These are phyloP conservation scores for Stachybotrys chlorohalonatus DNA, from an alignment of 2,329 filamentous ascomycete genomes.

Conservation along the genomic window DNA sequence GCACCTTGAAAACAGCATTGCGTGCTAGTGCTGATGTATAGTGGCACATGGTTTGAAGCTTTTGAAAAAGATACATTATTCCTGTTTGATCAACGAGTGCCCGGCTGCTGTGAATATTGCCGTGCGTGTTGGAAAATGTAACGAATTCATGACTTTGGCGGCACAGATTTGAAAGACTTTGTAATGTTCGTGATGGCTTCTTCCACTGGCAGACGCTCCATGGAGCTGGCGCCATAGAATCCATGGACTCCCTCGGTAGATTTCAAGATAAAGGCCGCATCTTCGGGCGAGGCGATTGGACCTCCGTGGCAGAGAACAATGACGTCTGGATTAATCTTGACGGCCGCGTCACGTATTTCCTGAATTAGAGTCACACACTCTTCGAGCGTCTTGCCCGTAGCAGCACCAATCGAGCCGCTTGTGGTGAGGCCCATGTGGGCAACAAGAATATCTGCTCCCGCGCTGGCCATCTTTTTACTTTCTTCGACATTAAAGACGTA, in stretches of 20 bases:
- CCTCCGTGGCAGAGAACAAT: slow-evolving; percentile 65
- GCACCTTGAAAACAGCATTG: background rate
- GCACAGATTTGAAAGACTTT: slow-evolving; percentile 6
- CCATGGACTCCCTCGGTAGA: slow-evolving; percentile 57
- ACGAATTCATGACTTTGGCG: background rate
- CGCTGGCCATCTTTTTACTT: slow-evolving; percentile 50
- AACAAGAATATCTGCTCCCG: slow-evolving; percentile 58
- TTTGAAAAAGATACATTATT: no score
- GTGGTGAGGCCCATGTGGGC: slow-evolving; percentile 62
- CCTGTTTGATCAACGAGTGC: background rate
- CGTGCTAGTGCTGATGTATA: background rate
- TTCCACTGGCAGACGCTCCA: slow-evolving; percentile 62
- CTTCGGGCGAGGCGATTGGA: slow-evolving; percentile 54
- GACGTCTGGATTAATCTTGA: slow-evolving; percentile 44
- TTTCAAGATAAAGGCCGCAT: slow-evolving; percentile 54
- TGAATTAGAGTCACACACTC: slow-evolving; percentile 55
- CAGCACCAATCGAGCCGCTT: slow-evolving; percentile 54
- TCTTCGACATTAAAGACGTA: slow-evolving; percentile 60
- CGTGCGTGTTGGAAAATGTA: no score
- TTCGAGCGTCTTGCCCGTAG: slow-evolving; percentile 51
- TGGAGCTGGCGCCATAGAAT: slow-evolving; percentile 62
- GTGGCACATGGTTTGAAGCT: no score
- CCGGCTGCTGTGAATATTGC: no score
- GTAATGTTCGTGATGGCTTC: slow-evolving; percentile 46
- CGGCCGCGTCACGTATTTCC: slow-evolving; percentile 53